Base-by-base conservation (phyloP, 2,329 filamentous ascomycete species). In the Alternaria dauci region DNA sequence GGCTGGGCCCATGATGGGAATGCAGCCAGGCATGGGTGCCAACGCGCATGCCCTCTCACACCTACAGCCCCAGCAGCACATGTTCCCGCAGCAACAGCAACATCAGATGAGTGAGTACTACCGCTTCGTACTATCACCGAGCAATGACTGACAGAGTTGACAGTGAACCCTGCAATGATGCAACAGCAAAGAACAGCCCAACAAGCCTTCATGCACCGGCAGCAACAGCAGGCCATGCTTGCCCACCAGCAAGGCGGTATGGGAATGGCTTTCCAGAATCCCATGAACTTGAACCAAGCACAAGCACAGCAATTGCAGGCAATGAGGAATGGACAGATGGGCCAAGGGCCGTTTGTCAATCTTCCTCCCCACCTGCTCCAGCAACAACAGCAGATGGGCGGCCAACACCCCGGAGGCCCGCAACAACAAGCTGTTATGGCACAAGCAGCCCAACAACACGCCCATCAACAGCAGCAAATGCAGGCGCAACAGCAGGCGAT, bases 1-100 rank as follows among this genome's bases (percentile, higher is more conserved):
- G 71, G 87, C 86, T 48, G 85, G 84, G 28, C 86, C 88, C 58
- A 87, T 93, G 84, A 92, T 94, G 90, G 89, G 86, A 59, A 92
- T 94, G 88, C 90, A 90, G 65, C 89, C 89, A 30, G 87, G 89
- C 62, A 82, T 81, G 66, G 85, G 83, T 55, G 85, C 84, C 26
- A 90, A 88, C 78, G 85, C 87, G 61, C 90, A 92, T 79, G 89
- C 89, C 18, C 80, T 93, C 70, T 89, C 90, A 73, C 91, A 94
- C 74, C 76, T 93, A 55, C 91, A 84, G 72, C 89, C 90, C 12
- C 84, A 86, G 69, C 84, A 86, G 69, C 86, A 84, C 61, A 82
- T 86, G 76, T 83, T 86, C 67, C 83, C 84, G 60, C 81, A 80
- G 52, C 81, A 80, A 66, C 83, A 82, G 63, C 78, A 78, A 38